Conservation (phyloP, 495 filamentous ascomycete genomes). For the Podospora fimiseda region DNA sequence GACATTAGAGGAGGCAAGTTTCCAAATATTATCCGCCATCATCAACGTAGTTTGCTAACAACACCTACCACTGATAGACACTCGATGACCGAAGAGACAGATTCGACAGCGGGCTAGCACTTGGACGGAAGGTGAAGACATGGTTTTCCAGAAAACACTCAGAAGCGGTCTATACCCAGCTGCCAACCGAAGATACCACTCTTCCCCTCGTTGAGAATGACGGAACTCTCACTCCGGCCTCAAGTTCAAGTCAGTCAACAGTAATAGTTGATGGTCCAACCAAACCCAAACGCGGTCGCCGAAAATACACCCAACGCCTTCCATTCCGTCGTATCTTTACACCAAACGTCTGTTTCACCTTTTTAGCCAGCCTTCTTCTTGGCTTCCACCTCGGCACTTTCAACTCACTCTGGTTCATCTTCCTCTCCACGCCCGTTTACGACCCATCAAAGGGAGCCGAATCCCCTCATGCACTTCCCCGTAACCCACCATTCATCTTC, state of each 20-base stretch:
- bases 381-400: constrained; percentile 76
- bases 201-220: constrained; percentile 23
- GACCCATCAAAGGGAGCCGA: constrained; percentile 35
- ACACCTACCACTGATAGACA: constrained; percentile 38
- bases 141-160: constrained; percentile 9
- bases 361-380: constrained; percentile 62
- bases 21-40: neutral
- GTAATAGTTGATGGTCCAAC: neutral
- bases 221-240: constrained; percentile 10
- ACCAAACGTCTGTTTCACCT: constrained; percentile 59
- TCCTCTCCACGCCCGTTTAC: constrained; percentile 73
- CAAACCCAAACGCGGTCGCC: constrained; percentile 11
- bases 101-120: constrained; percentile 43
- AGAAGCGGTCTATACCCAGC: constrained; percentile 10
- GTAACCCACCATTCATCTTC: constrained; percentile 62
- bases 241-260: constrained; percentile 3
- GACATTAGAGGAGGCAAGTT: constrained; percentile 63
- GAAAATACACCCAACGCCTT: constrained; percentile 39
- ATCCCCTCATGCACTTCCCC: constrained; percentile 22
- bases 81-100: constrained; percentile 41
- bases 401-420: constrained; percentile 78
- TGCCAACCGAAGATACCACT: constrained; percentile 14
- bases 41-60: neutral
- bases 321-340: constrained; percentile 76
- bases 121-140: constrained; percentile 25